Conservation (phyloP, 2,329 filamentous ascomycete species). For the Volutella citrinella region DNA sequence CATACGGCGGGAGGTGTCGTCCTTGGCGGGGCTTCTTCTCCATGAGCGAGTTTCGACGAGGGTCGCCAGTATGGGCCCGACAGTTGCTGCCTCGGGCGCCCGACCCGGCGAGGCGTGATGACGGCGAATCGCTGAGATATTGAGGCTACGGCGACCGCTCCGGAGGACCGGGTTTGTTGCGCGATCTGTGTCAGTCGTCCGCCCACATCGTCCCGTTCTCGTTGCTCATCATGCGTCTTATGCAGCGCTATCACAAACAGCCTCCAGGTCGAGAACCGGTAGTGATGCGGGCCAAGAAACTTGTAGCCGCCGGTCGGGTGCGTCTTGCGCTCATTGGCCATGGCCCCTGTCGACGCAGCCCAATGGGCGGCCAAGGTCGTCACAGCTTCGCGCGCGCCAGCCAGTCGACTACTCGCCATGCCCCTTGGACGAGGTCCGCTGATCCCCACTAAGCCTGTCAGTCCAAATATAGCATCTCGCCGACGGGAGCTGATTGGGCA, state of each 20-base stretch:
- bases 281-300: slow-evolving; percentile 16
- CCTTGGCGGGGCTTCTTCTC: too few species aligned
- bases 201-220: slow-evolving; percentile 16
- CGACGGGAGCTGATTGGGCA: slow-evolving; percentile 38
- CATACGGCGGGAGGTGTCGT: too few species aligned
- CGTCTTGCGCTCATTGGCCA: slow-evolving; percentile 18
- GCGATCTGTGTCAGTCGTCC: slow-evolving; percentile 22
- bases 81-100: too few species aligned
- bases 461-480: slow-evolving; percentile 35
- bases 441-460: slow-evolving; percentile 23
- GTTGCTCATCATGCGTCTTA: slow-evolving; percentile 18
- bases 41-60: too few species aligned
- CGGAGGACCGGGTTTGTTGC: slow-evolving; percentile 17
- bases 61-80: too few species aligned
- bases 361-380: slow-evolving; percentile 23
- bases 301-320: slow-evolving; percentile 26
- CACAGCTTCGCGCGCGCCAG: slow-evolving; percentile 39
- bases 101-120: too few species aligned
- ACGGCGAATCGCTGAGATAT: too few species aligned
- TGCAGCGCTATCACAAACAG: slow-evolving; percentile 20
- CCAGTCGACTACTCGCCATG: slow-evolving; percentile 28
- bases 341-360: slow-evolving; percentile 9
- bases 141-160: too few species aligned
- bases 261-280: slow-evolving; percentile 7
- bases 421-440: slow-evolving; percentile 11